Percentiles rank a stretch among this genome's conserved stretches.
phyloP scores from a whole-genome alignment of 2,329 filamentous ascomycete genomes.

The Colletotrichum truncatum region DNA sequence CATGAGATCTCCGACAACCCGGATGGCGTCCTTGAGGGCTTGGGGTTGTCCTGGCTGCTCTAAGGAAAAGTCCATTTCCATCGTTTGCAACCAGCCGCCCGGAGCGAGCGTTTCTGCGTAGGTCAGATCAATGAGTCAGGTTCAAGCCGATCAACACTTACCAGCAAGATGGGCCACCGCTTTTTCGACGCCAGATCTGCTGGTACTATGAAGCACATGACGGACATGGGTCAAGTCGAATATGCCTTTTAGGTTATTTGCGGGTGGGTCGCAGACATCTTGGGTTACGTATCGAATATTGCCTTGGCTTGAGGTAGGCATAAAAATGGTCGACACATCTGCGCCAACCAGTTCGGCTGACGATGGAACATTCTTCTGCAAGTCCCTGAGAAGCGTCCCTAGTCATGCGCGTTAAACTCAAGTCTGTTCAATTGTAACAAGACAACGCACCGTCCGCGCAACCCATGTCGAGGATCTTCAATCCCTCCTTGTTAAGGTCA shows the following conservation, averaged over 20 bases:
- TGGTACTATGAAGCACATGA: slow-evolving; percentile 14
- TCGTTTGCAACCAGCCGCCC: slow-evolving; percentile 29
- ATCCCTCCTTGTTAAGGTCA: slow-evolving; percentile 10
- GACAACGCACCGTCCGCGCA: slow-evolving; percentile 29
- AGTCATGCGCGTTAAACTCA: not conserved
- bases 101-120: slow-evolving; percentile 18
- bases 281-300: slow-evolving; percentile 26
- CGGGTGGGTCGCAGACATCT: slow-evolving; percentile 20
- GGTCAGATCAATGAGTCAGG: too few relatives aligned
- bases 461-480: slow-evolving; percentile 30
- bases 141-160: not conserved
- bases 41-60: not conserved
- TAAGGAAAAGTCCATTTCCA: not conserved
- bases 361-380: slow-evolving; percentile 27
- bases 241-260: not conserved
- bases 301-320: slow-evolving; percentile 18
- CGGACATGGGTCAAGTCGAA: slow-evolving; percentile 28
- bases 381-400: slow-evolving; percentile 30
- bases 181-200: slow-evolving; percentile 2
- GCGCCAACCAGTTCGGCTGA: slow-evolving; percentile 29
- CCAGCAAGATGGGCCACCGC: slow-evolving; percentile 16
- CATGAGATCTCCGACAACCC: slow-evolving; percentile 9
- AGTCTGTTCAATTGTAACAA: not conserved
- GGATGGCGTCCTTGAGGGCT: slow-evolving; percentile 3
- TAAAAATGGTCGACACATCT: slow-evolving; percentile 22